phyloP scores from a whole-genome alignment of 176 grass and related monocot genomes.

The Oryza rufipogon region DNA sequence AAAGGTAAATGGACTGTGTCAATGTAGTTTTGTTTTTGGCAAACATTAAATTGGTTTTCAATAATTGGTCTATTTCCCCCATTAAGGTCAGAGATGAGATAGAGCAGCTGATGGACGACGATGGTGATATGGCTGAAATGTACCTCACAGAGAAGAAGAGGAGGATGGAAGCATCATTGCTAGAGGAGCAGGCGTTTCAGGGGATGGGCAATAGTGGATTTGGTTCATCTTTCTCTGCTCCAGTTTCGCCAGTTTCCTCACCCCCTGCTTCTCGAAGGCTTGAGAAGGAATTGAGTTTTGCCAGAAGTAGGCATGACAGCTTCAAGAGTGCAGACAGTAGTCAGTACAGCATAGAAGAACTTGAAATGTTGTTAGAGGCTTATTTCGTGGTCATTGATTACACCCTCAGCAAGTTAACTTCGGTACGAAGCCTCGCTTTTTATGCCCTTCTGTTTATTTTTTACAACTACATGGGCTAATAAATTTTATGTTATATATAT shows the following conservation, averaged over 20 bases:
- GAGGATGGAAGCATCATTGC: constrained; percentile 65
- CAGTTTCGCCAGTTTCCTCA: constrained; percentile 82
- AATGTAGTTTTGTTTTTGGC: constrained; percentile 22
- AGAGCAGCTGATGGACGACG: constrained; percentile 96
- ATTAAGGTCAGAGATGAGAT: constrained; percentile 93
- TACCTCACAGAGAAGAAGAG: constrained; percentile 90
- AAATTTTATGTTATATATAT: constrained; percentile 7
- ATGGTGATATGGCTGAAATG: constrained; percentile 99
- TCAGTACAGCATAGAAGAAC: constrained; percentile 65
- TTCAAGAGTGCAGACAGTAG: constrained; percentile 70
- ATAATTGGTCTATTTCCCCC: not conserved
- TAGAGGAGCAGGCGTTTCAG: constrained; percentile 58
- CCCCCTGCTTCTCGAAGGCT: constrained; percentile 52
- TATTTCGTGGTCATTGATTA: constrained; percentile 91
- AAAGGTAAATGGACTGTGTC: constrained; percentile 56
- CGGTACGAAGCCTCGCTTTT: constrained; percentile 51
- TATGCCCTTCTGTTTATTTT: not conserved
- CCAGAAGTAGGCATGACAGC: constrained; percentile 72
- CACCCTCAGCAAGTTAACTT: constrained; percentile 85
- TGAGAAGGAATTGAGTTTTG: constrained; percentile 67
- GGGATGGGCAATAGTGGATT: constrained; percentile 50
- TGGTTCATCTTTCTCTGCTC: constrained; percentile 67
- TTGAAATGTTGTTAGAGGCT: constrained; percentile 96
- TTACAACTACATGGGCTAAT: constrained; percentile 10
- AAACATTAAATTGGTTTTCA: constrained; percentile 3